phyloP scores from a whole-genome alignment of 2,329 filamentous ascomycete species.

The Fusarium poae region DNA sequence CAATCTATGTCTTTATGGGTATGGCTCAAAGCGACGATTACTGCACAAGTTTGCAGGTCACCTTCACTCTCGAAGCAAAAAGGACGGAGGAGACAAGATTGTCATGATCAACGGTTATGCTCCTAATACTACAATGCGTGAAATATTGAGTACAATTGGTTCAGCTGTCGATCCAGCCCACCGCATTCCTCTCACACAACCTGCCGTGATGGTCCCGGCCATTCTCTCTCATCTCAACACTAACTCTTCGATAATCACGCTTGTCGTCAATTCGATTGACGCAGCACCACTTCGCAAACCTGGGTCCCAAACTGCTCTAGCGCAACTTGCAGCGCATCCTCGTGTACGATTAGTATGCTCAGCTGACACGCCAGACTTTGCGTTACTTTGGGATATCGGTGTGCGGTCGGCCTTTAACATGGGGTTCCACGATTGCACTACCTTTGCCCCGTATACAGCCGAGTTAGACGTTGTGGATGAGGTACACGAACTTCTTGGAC shows the following conservation, averaged over 20 bases:
- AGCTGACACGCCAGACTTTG: slow-evolving; percentile 88
- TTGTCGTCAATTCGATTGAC: slow-evolving; percentile 91
- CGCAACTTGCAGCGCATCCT: slow-evolving; percentile 80
- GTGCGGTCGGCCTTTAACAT: slow-evolving; percentile 88
- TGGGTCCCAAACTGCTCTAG: slow-evolving; percentile 77
- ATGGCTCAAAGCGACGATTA: slow-evolving; percentile 86
- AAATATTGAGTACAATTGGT: slow-evolving; percentile 77
- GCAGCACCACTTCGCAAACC: slow-evolving; percentile 79
- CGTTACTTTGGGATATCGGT: slow-evolving; percentile 89
- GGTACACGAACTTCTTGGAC: slow-evolving; percentile 87
- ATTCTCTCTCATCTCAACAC: slow-evolving; percentile 71
- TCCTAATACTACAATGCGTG: slow-evolving; percentile 73
- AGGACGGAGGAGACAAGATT: slow-evolving; percentile 63
- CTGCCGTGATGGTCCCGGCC: slow-evolving; percentile 75
- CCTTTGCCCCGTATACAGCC: slow-evolving; percentile 78
- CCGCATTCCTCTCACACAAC: slow-evolving; percentile 70
- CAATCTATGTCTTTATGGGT: slow-evolving; percentile 91
- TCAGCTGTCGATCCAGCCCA: slow-evolving; percentile 68
- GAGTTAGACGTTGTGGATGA: slow-evolving; percentile 91
- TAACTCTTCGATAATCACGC: slow-evolving; percentile 64
- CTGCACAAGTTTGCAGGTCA: slow-evolving; percentile 81
- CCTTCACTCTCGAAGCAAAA: slow-evolving; percentile 59
- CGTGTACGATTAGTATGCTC: slow-evolving; percentile 81
- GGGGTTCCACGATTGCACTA: slow-evolving; percentile 93
- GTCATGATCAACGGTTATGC: slow-evolving; percentile 90